Percentiles rank a stretch among this genome's conserved stretches.
Conservation (phyloP, 495 filamentous ascomycete genomes). For the Annulohypoxylon moriforme region DNA sequence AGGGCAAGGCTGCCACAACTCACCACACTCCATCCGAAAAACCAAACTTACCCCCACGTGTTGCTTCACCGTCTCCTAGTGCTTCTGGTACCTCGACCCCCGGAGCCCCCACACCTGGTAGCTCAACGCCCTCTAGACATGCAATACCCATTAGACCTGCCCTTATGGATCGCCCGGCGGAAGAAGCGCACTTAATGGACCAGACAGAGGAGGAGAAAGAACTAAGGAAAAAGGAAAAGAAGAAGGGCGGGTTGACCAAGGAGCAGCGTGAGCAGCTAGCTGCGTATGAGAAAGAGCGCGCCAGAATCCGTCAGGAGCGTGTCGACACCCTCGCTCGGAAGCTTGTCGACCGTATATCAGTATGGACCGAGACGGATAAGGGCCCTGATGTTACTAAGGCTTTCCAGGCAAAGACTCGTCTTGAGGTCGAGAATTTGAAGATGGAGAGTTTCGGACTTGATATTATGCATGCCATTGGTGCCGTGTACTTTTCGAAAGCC, state of each 20-base stretch:
- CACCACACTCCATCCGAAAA: constrained; percentile 38
- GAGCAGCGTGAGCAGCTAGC: constrained; percentile 92
- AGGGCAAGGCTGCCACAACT: constrained; percentile 25
- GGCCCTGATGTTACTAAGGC: constrained; percentile 82
- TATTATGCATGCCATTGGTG: constrained; percentile 94
- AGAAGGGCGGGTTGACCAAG: constrained; percentile 83
- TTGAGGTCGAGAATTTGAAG: constrained; percentile 97
- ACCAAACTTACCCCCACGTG: constrained; percentile 44
- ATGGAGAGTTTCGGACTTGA: constrained; percentile 99
- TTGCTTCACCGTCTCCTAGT: constrained; percentile 60
- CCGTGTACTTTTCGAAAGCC: constrained; percentile 88
- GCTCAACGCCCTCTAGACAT: constrained; percentile 48
- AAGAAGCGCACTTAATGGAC: constrained; percentile 78
- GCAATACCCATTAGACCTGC: constrained; percentile 81
- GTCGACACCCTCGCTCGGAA: constrained; percentile 85
- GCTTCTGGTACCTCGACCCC: constrained; percentile 62
- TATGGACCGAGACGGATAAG: constrained; percentile 98
- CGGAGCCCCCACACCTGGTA: constrained; percentile 38
- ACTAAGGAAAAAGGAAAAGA: constrained; percentile 80
- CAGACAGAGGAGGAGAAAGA: constrained; percentile 78
- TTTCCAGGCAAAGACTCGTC: constrained; percentile 91
- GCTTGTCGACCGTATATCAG: constrained; percentile 87
- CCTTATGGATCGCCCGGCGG: constrained; percentile 88
- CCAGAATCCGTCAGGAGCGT: constrained; percentile 86
- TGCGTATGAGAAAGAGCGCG: constrained; percentile 88